phyloP scores from a whole-genome alignment of 2,329 filamentous ascomycete genomes.

The Paraphoma sp. region DNA sequence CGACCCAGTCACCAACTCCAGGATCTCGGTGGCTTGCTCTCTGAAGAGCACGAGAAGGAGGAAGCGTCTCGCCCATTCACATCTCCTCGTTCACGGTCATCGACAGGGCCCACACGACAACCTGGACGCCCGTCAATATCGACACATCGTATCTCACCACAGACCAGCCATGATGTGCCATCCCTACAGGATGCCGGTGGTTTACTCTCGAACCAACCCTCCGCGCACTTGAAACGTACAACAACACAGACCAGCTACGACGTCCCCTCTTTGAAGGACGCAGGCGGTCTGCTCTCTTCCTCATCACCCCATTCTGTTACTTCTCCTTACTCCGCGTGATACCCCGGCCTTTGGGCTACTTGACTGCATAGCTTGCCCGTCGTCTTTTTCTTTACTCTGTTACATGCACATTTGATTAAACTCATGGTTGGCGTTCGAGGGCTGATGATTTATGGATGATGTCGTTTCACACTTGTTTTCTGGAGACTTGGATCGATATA shows the following conservation, averaged over 20 bases:
- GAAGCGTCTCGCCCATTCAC: constrained; percentile 15
- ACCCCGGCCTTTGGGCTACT: constrained; percentile 36
- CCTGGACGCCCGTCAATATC: constrained; percentile 11
- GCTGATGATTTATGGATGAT: constrained; percentile 15
- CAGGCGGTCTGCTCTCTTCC: constrained; percentile 39
- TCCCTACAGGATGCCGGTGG: constrained; percentile 40
- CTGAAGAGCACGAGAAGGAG: constrained; percentile 31
- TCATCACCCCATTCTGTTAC: constrained; percentile 16
- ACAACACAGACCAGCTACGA: constrained; percentile 30
- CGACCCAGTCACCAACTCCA: constrained; percentile 31
- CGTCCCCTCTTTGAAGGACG: constrained; percentile 38
- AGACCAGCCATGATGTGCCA: constrained; percentile 30
- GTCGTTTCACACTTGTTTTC: constrained; percentile 3
- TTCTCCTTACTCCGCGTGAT: constrained; percentile 35
- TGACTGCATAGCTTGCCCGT: constrained; percentile 27
- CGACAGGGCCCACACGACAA: constrained; percentile 13
- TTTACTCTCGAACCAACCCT: constrained; percentile 24
- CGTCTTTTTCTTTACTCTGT: constrained; percentile 13
- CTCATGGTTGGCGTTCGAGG: constrained; percentile 21
- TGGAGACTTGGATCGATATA: constrained; percentile 1
- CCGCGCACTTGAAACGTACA: constrained; percentile 24
- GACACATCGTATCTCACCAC: constrained; percentile 28
- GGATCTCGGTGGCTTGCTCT: constrained; percentile 33
- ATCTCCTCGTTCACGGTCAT: constrained; percentile 22
- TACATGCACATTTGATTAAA: constrained; percentile 25